A percentile compares a stretch with the other conserved stretches of the same genome.
Conservation (phyloP, 345 rosid species). For the Raphanus sativus region DNA sequence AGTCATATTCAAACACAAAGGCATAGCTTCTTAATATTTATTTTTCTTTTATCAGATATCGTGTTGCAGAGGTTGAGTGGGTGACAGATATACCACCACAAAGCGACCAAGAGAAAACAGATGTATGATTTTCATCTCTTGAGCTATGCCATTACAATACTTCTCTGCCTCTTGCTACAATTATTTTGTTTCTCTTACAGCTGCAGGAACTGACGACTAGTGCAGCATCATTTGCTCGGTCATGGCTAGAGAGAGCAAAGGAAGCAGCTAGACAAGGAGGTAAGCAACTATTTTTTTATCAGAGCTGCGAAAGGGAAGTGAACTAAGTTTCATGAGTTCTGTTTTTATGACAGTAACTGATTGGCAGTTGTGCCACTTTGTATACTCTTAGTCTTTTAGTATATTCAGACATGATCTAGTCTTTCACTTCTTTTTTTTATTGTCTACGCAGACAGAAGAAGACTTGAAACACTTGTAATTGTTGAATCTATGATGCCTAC, state of each 20-base stretch:
- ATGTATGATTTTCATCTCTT: slow-evolving; percentile 44
- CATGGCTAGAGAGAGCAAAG: slow-evolving; percentile 70
- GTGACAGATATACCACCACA: slow-evolving; percentile 63
- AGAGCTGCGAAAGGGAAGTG: not conserved
- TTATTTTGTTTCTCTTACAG: slow-evolving; percentile 48
- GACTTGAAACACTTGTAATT: slow-evolving; percentile 61
- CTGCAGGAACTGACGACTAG: slow-evolving; percentile 59
- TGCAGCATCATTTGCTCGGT: slow-evolving; percentile 62
- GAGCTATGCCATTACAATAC: not conserved
- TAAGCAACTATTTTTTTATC: slow-evolving; percentile 2
- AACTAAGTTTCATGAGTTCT: not conserved
- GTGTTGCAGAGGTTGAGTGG: slow-evolving; percentile 95
- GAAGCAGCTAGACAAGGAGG: slow-evolving; percentile 71
- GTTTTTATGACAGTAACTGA: not conserved
- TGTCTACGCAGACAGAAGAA: slow-evolving; percentile 53
- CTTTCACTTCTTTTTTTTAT: slow-evolving; percentile 2
- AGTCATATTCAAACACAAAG: not conserved
- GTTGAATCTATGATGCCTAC: slow-evolving; percentile 84
- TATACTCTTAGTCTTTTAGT: not conserved
- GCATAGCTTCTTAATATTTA: slow-evolving; percentile 4
- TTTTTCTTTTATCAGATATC: slow-evolving; percentile 55
- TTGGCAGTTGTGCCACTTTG: slow-evolving; percentile 6
- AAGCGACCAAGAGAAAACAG: slow-evolving; percentile 45
- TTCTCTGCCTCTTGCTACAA: not conserved
- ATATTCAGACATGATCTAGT: slow-evolving; percentile 11